A percentile compares a stretch with the other conserved stretches of the same genome.
phyloP scores from a whole-genome alignment of 495 filamentous ascomycete genomes.

The Aspergillus sclerotioniger region DNA sequence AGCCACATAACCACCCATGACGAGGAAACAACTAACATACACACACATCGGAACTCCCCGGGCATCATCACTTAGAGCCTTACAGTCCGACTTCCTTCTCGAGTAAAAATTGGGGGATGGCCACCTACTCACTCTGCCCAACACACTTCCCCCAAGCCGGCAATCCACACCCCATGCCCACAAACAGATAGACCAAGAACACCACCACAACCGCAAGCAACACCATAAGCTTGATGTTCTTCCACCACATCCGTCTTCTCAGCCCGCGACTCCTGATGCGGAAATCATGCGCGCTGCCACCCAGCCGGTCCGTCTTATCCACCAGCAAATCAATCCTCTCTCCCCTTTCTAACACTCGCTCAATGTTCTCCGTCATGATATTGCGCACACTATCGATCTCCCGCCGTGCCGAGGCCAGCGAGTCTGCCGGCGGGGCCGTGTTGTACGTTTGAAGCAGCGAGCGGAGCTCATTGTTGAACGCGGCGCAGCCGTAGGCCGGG shows the following conservation, averaged over 20 bases:
- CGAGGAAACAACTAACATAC: background rate
- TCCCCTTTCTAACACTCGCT: slow-evolving; percentile 88
- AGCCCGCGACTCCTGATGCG: slow-evolving; percentile 78
- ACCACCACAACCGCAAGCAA: slow-evolving; percentile 76
- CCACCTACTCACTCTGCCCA: slow-evolving; percentile 23
- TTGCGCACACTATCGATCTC: slow-evolving; percentile 93
- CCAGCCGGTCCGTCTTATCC: slow-evolving; percentile 92
- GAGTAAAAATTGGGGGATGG: background rate
- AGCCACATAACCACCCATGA: background rate
- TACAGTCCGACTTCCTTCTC: background rate
- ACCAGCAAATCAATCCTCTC: slow-evolving; percentile 94
- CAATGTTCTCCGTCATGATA: slow-evolving; percentile 99
- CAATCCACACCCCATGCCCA: slow-evolving; percentile 72
- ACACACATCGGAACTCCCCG: background rate
- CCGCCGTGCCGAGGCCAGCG: slow-evolving; percentile 72
- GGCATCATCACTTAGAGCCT: no score
- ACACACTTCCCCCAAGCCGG: slow-evolving; percentile 58
- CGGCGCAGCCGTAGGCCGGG: slow-evolving; percentile 85
- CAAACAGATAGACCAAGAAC: slow-evolving; percentile 78
- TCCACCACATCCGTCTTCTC: slow-evolving; percentile 98
- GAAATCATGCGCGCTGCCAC: slow-evolving; percentile 84
- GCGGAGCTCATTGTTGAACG: slow-evolving; percentile 79
- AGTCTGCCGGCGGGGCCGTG: slow-evolving; percentile 76
- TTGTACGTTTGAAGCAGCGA: slow-evolving; percentile 81
- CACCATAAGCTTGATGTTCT: slow-evolving; percentile 93